Base-by-base conservation (phyloP, 352 stramenopile species). In the Phytopythium delawarense region DNA sequence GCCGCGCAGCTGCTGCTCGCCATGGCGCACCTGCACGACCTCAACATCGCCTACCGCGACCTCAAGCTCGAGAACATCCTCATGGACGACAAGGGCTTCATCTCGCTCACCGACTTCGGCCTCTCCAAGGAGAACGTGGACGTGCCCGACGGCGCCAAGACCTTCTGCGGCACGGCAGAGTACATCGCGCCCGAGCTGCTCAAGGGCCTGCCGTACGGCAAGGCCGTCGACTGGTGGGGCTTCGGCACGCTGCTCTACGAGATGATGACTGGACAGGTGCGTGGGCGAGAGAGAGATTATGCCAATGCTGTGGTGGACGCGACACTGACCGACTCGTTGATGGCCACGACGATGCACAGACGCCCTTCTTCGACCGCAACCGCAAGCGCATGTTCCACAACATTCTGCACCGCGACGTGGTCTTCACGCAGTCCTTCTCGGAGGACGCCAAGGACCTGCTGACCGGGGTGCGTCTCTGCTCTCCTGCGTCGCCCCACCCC, bases 51-150 rank as follows among this genome's bases (percentile, higher is more conserved):
- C 32, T 97, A 97, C 71, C 85, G 93, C 65, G 93, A 98, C 68
- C 67, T 98, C n/a, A 98, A 98, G 79, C 80, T 97, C 15, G 93
- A 98, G 65, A 98, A 98, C 75, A 94, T 98, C 62, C 65, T 98
- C 23, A 96, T 98, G 88, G 93, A 98, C 63, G 84, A 94, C 64
- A 89, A 96, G 71, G 92, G 93, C 9, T 97, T 98, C 65, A 94
- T 98, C 56, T 81, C 89, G 13, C 74, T 98, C 16, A 97, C 91
- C 48, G 91, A 98, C 65, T 98, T 98, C 57, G 93, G 93, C 35
- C 70, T 98, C 4, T 96, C 90, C 11, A 98, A 98, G 69, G 84
- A 96, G 61, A 92, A 96, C 58, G 87, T 98, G 2, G 79, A 97
- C 50, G 75, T 91, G 48, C 82, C 84, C 15, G 79, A 96, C 60